Percentiles rank a stretch among this genome's conserved stretches.
Evolutionary conservation across 2,329 filamentous ascomycete species (phyloP).

Genomic region (Penicillium sp.): DNA sequence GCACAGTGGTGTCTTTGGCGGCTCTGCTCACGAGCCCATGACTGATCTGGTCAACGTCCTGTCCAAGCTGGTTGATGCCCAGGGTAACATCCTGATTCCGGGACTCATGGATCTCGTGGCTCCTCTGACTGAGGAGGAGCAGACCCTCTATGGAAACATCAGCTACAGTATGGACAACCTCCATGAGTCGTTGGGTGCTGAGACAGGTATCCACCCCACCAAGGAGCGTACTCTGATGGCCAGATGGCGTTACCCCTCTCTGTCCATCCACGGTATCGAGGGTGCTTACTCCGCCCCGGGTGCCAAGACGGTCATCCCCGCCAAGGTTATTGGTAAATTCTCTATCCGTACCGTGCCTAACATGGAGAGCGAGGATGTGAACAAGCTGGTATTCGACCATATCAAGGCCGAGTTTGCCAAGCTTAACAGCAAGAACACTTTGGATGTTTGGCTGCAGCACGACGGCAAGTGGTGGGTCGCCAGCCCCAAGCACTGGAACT

Average conservation of each 20-base stretch:
- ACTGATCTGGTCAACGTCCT: conserved; percentile 82
- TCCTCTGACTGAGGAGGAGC: conserved; percentile 75
- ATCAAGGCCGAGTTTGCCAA: conserved; percentile 77
- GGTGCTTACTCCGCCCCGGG: conserved; percentile 88
- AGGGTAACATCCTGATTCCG: conserved; percentile 90
- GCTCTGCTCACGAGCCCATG: conserved; percentile 96
- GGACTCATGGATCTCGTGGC: conserved; percentile 90
- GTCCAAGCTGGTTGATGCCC: conserved; percentile 71
- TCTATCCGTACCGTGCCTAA: conserved; percentile 93
- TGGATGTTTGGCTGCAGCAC: conserved; percentile 75
- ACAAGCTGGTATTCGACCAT: conserved; percentile 72
- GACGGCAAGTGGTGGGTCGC: conserved; percentile 98
- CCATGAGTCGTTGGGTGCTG: conserved; percentile 79
- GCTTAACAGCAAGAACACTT: conserved; percentile 81
- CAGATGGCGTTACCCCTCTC: conserved; percentile 86
- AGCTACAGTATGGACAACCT: conserved; percentile 94
- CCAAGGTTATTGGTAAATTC: conserved; percentile 97
- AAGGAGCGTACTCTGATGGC: conserved; percentile 93
- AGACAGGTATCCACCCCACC: conserved; percentile 75
- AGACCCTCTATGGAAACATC: conserved; percentile 77
- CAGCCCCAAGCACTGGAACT: conserved; percentile 98
- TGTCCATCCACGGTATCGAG: conserved; percentile 90
- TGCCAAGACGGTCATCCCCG: conserved; percentile 96
- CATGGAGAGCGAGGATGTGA: conserved; percentile 89
- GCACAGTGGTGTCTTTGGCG: conserved; percentile 94